phyloP scores from a whole-genome alignment of 1,139 yeast genomes.

The Taphrina deformans region DNA sequence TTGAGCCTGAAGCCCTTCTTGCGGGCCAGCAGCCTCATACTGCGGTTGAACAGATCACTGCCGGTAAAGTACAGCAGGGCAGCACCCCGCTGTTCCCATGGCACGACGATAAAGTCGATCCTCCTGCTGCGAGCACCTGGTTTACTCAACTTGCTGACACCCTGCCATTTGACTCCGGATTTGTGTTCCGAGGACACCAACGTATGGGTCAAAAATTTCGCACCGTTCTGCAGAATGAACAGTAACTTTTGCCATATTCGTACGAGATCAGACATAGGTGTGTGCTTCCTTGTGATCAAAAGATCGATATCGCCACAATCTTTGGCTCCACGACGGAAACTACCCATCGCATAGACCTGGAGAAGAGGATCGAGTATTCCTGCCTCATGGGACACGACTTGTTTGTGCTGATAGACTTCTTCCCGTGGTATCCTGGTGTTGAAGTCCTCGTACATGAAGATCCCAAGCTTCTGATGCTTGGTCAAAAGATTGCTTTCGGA shows the following conservation, averaged over 20 bases:
- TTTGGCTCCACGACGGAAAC: constrained; percentile 55
- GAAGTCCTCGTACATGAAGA: constrained; percentile 58
- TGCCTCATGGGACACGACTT: constrained; percentile 46
- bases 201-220: constrained; percentile 47
- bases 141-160: constrained; percentile 44
- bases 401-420: constrained; percentile 52
- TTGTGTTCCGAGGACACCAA: constrained; percentile 40
- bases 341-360: constrained; percentile 55
- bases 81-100: constrained; percentile 56
- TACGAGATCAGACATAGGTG: constrained; percentile 44
- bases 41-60: constrained; percentile 57
- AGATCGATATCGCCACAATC: constrained; percentile 60
- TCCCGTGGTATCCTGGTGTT: constrained; percentile 51
- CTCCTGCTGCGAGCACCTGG: constrained; percentile 52
- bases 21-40: constrained; percentile 52
- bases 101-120: constrained; percentile 57
- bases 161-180: constrained; percentile 45
- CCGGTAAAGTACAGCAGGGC: constrained; percentile 61
- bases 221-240: constrained; percentile 40
- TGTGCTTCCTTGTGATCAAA: constrained; percentile 52
- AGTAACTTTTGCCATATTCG: constrained; percentile 45
- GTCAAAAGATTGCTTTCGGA: constrained; percentile 46
- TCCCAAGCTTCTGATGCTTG: constrained; percentile 51
- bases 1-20: constrained; percentile 52
- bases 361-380: constrained; percentile 48